phyloP scores from a whole-genome alignment of 495 filamentous ascomycete species.

The Pyrenopolyporus hunteri region DNA sequence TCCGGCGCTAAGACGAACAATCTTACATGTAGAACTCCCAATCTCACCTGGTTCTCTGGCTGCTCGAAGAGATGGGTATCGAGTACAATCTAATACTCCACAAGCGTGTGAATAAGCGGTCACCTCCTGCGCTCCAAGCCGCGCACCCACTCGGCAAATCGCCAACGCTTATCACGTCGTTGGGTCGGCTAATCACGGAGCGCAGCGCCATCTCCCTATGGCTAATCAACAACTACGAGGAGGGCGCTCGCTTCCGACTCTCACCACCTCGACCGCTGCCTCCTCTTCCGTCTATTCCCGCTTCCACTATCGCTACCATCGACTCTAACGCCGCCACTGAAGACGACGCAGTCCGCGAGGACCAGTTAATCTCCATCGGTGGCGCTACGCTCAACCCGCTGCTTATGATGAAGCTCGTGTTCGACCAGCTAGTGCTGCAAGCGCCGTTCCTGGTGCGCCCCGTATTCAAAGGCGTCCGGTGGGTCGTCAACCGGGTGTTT shows the following conservation, averaged over 20 bases:
- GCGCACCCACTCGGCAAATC: constrained; percentile 39
- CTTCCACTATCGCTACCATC: too few species aligned
- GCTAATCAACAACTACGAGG: constrained; percentile 36
- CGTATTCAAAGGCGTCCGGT: neutral
- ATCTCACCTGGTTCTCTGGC: constrained; percentile 47
- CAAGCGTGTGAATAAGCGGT: constrained; percentile 27
- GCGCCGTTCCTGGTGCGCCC: constrained; percentile 24
- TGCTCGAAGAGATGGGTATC: constrained; percentile 47
- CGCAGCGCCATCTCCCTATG: constrained; percentile 36
- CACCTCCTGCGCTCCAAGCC: constrained; percentile 28
- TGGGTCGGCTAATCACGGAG: constrained; percentile 35
- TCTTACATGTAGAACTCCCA: constrained; percentile 43
- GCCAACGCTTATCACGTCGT: constrained; percentile 35
- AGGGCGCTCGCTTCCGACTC: constrained; percentile 23
- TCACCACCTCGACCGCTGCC: too few species aligned
- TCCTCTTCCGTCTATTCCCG: too few species aligned
- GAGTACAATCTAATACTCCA: constrained; percentile 45
- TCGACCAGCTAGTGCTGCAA: constrained; percentile 1
- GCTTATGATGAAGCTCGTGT: constrained; percentile 18
- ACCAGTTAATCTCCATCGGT: constrained; percentile 30
- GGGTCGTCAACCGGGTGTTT: constrained; percentile 7
- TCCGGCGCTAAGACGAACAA: too few species aligned
- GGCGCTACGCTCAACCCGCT: constrained; percentile 10
- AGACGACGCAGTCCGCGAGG: constrained; percentile 38
- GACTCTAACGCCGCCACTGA: neutral